Evolutionary conservation across 257 asterid genomes (phyloP), one percentile per base, ranked within the genome.

Genomic region (Solanum pinnatisectum): DNA sequence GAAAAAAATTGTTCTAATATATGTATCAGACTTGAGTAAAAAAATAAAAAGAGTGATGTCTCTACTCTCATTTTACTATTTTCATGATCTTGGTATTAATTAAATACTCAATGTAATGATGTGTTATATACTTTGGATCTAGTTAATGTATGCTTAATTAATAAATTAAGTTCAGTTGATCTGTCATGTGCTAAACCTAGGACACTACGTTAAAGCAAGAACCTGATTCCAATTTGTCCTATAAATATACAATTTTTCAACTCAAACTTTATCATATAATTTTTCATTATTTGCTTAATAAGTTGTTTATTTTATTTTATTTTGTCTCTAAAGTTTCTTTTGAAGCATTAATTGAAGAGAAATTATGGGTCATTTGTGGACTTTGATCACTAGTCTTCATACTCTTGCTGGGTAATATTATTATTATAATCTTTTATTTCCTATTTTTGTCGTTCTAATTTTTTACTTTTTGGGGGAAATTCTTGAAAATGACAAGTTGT

Each of bases 301-400:
- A 76, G 27, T 18, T 56, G 4, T 27, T 60, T 60, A 60, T 60
- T 56, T 6, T 56, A 44, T 44, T 52, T 52, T 52, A 22, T 60
- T 27, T 42, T 12, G 15, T 44, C 10, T 79, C 35, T 78, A 44
- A 40, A 39, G 84, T 79, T 81, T 79, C 8, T 25, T 16, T 20
- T 46, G 68, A 30, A 81, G 5, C 16, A 46, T 46, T 81, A 20
- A 18, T 81, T 46, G 5, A 81, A 81, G 5, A 20, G 11, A 81
- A 46, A 81, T 46, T 10, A 81, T 91, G 93, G 46, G 87, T 67
- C 92, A 90, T 22, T 89, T 92, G 32, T 90, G 92, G 93, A 91
- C 92, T 79, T 88, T 91, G 46, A 71, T 93, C 72, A 87, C 93
- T 39, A 65, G 63, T 60, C 72, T 91, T 73, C 94, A 89, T 11